Conservation (phyloP, 1,284 basidiomycete species). For the Rhodotorula mucilaginosa region DNA sequence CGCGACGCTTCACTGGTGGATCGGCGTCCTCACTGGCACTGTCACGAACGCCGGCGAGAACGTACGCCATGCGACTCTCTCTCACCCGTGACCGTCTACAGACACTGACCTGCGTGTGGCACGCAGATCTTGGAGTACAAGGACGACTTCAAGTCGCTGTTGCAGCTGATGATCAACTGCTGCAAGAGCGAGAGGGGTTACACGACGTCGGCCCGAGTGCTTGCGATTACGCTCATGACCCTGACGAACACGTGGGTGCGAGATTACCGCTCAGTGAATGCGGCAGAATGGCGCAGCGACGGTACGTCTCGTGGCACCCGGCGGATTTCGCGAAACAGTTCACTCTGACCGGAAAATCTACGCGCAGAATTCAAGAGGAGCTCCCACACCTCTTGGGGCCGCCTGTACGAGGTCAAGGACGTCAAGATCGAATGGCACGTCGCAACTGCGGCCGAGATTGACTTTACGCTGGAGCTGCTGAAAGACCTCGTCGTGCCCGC, state of each 20-base stretch:
- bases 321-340: background rate
- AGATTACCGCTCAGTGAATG: conserved; percentile 80
- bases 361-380: conserved; percentile 36
- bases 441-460: conserved; percentile 70
- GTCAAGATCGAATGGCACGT: conserved; percentile 87
- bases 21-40: conserved; percentile 73
- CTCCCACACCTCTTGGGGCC: conserved; percentile 56
- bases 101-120: background rate
- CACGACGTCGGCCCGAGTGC: conserved; percentile 72
- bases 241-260: conserved; percentile 74
- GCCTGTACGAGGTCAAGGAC: conserved; percentile 72
- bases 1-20: conserved; percentile 90
- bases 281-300: conserved; percentile 72
- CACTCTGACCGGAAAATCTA: background rate
- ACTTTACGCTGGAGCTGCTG: conserved; percentile 75
- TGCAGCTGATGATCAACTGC: conserved; percentile 69
- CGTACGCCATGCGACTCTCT: conserved; percentile 48
- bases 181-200: conserved; percentile 89
- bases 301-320: conserved; percentile 53
- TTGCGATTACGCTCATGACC: conserved; percentile 74
- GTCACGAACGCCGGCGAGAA: conserved; percentile 67
- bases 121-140: conserved; percentile 68
- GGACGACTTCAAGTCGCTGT: conserved; percentile 64
- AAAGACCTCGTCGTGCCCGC: conserved; percentile 67
- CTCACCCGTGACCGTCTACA: background rate